Conservation (phyloP, 345 rosid species). For the Bretschneidera sinensis region DNA sequence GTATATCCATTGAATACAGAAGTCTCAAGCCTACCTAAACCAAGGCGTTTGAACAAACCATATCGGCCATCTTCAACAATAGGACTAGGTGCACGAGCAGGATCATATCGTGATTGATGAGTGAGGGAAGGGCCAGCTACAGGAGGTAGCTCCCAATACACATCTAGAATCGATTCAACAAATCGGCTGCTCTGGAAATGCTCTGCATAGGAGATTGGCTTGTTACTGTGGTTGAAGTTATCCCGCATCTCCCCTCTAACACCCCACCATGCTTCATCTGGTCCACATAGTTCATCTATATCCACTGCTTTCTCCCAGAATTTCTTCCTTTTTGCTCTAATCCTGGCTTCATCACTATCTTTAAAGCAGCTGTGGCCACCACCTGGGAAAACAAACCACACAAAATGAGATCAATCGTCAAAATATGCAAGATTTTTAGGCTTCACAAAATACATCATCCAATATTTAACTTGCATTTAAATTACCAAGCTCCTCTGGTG, state of each 20-base stretch:
- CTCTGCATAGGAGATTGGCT: slow-evolving; percentile 52
- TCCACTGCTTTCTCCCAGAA: slow-evolving; percentile 98
- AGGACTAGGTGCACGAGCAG: slow-evolving; percentile 70
- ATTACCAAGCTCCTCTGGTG: background rate
- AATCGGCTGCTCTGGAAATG: slow-evolving; percentile 83
- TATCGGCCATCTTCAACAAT: slow-evolving; percentile 85
- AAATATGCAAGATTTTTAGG: background rate
- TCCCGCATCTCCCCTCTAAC: slow-evolving; percentile 89
- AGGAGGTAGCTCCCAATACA: slow-evolving; percentile 96
- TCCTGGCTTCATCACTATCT: slow-evolving; percentile 88
- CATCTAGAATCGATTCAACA: slow-evolving; percentile 79
- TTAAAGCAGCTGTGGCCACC: slow-evolving; percentile 97
- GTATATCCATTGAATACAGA: slow-evolving; percentile 95
- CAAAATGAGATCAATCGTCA: slow-evolving; percentile 10
- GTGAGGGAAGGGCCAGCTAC: slow-evolving; percentile 97
- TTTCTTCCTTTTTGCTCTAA: slow-evolving; percentile 69
- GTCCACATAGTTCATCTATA: slow-evolving; percentile 73
- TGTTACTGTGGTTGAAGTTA: slow-evolving; percentile 78
- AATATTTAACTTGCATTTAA: too few species aligned
- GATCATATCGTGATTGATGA: slow-evolving; percentile 89
- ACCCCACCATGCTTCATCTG: slow-evolving; percentile 95
- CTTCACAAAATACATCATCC: too few species aligned
- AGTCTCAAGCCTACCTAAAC: slow-evolving; percentile 61
- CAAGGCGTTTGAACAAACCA: slow-evolving; percentile 70
- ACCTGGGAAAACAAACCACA: slow-evolving; percentile 38